phyloP scores from a whole-genome alignment of 257 asterid genomes.

The Solanum infundibuliforme region DNA sequence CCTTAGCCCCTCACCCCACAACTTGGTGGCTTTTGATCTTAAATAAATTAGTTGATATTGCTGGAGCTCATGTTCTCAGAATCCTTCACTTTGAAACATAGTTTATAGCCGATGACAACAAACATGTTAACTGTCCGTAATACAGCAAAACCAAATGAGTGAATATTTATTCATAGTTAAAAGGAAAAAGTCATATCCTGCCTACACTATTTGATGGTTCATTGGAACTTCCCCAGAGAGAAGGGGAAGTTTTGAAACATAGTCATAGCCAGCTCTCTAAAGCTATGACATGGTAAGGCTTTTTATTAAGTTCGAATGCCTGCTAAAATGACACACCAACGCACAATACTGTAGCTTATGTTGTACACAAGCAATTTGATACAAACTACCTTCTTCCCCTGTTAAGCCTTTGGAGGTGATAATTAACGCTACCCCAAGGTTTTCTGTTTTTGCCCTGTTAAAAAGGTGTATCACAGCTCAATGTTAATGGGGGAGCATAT shows the following conservation, averaged over 20 bases:
- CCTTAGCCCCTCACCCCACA: too few species aligned
- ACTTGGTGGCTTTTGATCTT: background rate
- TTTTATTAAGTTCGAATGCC: background rate
- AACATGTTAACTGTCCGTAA: background rate
- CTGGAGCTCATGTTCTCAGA: background rate
- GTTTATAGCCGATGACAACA: background rate
- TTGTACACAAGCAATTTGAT: background rate
- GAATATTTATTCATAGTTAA: background rate
- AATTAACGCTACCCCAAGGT: constrained; percentile 74
- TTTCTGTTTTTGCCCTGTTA: constrained; percentile 56
- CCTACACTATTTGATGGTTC: background rate
- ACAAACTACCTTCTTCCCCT: constrained; percentile 41
- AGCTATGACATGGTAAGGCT: background rate
- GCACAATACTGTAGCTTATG: background rate
- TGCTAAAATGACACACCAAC: background rate
- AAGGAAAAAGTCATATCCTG: background rate
- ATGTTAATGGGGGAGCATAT: background rate
- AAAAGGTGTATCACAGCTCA: background rate
- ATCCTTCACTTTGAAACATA: background rate
- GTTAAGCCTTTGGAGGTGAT: constrained; percentile 86
- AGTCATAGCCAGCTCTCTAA: background rate
- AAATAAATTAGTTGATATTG: background rate
- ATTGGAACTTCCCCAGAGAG: background rate
- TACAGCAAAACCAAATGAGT: background rate
- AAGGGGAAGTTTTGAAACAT: background rate